Base-by-base conservation (phyloP, 2,329 filamentous ascomycete genomes). In the Tolypocladium tundrense region DNA sequence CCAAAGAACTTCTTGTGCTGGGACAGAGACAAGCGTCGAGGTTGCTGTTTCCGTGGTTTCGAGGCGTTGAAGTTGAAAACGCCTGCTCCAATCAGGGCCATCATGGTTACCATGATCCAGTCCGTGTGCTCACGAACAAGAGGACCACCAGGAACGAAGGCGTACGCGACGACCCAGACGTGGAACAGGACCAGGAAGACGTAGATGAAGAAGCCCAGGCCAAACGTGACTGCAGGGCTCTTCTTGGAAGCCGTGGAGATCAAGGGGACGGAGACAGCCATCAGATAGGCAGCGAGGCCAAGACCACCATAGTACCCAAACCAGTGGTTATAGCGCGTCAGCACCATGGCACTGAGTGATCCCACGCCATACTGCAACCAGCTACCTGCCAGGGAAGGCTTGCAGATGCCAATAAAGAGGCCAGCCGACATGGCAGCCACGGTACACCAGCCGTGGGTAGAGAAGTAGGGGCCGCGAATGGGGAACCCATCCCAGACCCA, bases 401-500 rank as follows among this genome's bases (percentile, higher is more conserved):
- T 82, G 67, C 85, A 87, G 41, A 94, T 74, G n/a, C 93, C 91
- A 41, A 88, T 76, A 16, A 91, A 70, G 24, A 96, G 77, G 57
- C 94, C 94, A 45, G 79, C 75, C 35, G 89, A 90, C 94, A 99
- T 99, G 59, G 87, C 87, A 57, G 89, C 81, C 56, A 97, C 83
- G 1, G 91, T 97, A 70, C 88, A 84, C 66, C 90, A 91, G 57
- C 92, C 94, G 67, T 97, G 91, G n/a, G 91, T 91, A 53, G 87
- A 91, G 60, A 91, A 85, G 54, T 94, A 84, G 2, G 94, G 94
- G 8, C 94, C 94, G 54, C 88, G 85, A 45, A 97, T 84, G 16
- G 94, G 94, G 67, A 89, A 99, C 8, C 94, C 94, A 65, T 97
- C 91, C 94, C 94, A 99, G 3, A 91, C 91, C 94, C 94, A 99